Percentiles rank a stretch among this genome's conserved stretches.
phyloP scores from a whole-genome alignment of 371 early-diverging fungal species.

The Syncephalis plumigaleata region DNA sequence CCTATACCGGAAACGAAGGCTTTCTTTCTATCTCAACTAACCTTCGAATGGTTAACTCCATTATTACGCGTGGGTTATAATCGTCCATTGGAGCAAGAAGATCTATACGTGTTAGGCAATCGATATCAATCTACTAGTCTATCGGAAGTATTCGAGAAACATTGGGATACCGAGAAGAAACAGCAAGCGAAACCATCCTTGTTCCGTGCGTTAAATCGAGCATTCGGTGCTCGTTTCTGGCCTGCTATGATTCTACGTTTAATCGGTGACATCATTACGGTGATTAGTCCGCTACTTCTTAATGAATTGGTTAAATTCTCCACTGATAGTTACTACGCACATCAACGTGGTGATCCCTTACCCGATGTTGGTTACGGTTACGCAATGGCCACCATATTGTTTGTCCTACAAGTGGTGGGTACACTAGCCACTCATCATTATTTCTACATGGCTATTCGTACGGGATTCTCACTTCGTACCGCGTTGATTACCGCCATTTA shows the following conservation, averaged over 20 bases:
- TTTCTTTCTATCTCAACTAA: conserved; percentile 12
- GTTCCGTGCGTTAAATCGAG: conserved; percentile 5
- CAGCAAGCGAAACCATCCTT: conserved; percentile 9
- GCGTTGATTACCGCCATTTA: conserved; percentile 33
- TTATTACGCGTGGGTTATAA: conserved; percentile 15
- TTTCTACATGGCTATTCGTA: conserved; percentile 15
- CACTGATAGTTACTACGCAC: background rate
- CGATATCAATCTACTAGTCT: conserved; percentile 10
- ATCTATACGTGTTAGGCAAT: conserved; percentile 16
- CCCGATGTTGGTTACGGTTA: conserved; percentile 16
- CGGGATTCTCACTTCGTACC: conserved; percentile 25
- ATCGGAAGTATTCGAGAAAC: conserved; percentile 9
- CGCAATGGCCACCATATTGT: conserved; percentile 12
- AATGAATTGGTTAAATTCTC: conserved; percentile 2
- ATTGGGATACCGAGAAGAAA: conserved; percentile 14
- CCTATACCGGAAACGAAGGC: conserved; percentile 13
- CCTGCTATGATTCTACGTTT: conserved; percentile 6
- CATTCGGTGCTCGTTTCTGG: conserved; percentile 13
- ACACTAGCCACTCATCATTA: conserved; percentile 14
- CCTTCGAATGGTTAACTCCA: conserved; percentile 16
- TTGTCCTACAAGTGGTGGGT: conserved; percentile 12
- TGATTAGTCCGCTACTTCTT: conserved; percentile 5
- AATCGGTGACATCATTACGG: conserved; percentile 9
- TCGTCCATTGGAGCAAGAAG: conserved; percentile 20
- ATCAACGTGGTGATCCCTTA: background rate